Evolutionary conservation across 2,329 filamentous ascomycete genomes (phyloP), one percentile per base, ranked within the genome.

Genomic region (Xylaria sp.): DNA sequence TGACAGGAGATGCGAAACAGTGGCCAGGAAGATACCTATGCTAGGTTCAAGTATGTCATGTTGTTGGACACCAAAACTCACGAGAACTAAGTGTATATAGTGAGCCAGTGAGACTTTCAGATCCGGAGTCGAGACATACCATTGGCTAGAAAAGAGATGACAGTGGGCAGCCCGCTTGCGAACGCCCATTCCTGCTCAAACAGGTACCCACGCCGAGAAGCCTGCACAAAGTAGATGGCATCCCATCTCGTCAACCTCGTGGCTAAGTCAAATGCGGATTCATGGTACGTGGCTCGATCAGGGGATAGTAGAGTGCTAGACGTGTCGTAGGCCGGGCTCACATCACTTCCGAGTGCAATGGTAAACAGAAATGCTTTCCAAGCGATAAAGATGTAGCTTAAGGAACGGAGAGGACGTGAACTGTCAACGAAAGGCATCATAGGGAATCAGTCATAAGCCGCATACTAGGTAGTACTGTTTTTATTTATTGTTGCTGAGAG

Each of bases 141-240:
- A 71, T 73, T 72, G 9, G 78, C 68, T 12, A 86, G 23, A 46
- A 71, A 72, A 10, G 81, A 78, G 25, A 87, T 82, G 48, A 81
- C 72, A 9, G 78, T 72, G 1, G 87, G 85, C 55, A 89, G 72
- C 68, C 80, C 82, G 66, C 76, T 72, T 46, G 90, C 91, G 81
- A 94, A 96, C 0, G 93, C 93, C 92, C 92, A 96, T 80, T 95
- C 92, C 81, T 96, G 93, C 81, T 97, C 93, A 78, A 89, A 92
- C 12, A 90, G 64, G 74, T 93, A 90, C 41, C 91, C 92, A 12
- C 87, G 83, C 51, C 84, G 84, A 4, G 92, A 88, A 54, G 84
- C 79, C 72, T 89, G 86, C 67, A 90, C 82, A 76, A 91, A 95
- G 79, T 95, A 96, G 73, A 97, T 84, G 39, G 90, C 91, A 79